phyloP scores from a whole-genome alignment of 2,329 filamentous ascomycete species.

The Botrytis paeoniae region DNA sequence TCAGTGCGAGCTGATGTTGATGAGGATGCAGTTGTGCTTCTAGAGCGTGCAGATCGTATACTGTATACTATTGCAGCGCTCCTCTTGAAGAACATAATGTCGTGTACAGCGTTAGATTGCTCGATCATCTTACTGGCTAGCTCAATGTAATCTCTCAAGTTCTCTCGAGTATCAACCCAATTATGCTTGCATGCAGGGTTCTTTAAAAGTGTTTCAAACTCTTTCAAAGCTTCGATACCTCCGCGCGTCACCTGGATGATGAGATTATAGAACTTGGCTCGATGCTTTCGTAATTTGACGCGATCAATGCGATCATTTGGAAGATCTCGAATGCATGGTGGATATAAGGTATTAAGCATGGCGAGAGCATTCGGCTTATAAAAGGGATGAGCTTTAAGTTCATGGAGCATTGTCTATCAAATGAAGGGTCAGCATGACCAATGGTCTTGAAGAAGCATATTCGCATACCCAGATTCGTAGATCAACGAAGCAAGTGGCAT shows the following conservation, averaged over 20 bases:
- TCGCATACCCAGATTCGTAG: slow-evolving; percentile 34
- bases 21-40: neutral
- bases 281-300: slow-evolving; percentile 26
- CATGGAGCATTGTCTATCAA: slow-evolving; percentile 31
- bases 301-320: slow-evolving; percentile 28
- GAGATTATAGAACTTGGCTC: slow-evolving; percentile 29
- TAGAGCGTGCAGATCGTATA: neutral
- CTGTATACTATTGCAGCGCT: neutral
- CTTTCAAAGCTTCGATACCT: slow-evolving; percentile 22
- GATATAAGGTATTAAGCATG: slow-evolving; percentile 37
- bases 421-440: slow-evolving; percentile 12
- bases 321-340: slow-evolving; percentile 29
- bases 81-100: slow-evolving; percentile 22
- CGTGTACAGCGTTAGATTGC: slow-evolving; percentile 25
- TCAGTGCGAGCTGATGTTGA: neutral
- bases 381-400: slow-evolving; percentile 26
- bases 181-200: slow-evolving; percentile 25
- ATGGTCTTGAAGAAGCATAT: neutral
- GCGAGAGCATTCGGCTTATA: slow-evolving; percentile 31
- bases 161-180: slow-evolving; percentile 25
- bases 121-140: slow-evolving; percentile 31
- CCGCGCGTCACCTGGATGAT: slow-evolving; percentile 25
- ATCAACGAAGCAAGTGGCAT: slow-evolving; percentile 30
- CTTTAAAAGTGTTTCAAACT: slow-evolving; percentile 25
- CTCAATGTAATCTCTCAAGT: slow-evolving; percentile 28